Percentiles rank a stretch among this genome's conserved stretches.
Evolutionary conservation across 2,329 filamentous ascomycete species (phyloP).

Genomic region (Mariannaea sp.): DNA sequence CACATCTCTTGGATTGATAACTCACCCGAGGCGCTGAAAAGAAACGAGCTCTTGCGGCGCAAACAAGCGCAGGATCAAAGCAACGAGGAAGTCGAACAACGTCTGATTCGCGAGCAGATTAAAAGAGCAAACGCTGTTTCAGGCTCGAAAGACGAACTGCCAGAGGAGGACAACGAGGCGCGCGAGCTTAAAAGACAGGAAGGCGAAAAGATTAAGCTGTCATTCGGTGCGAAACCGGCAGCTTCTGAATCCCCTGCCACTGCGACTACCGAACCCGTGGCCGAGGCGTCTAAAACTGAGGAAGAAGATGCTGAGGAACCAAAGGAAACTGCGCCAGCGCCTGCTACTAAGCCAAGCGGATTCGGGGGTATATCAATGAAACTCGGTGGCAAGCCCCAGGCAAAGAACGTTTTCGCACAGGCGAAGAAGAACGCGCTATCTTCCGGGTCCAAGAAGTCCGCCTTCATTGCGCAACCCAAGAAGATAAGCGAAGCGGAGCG

Average conservation of each 20-base stretch:
- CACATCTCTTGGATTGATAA: slow-evolving; percentile 92
- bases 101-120: slow-evolving; percentile 82
- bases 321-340: slow-evolving; percentile 23
- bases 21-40: slow-evolving; percentile 79
- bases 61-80: slow-evolving; percentile 88
- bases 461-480: slow-evolving; percentile 66
- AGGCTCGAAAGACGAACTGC: slow-evolving; percentile 47
- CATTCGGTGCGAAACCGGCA: slow-evolving; percentile 59
- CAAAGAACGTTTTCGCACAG: slow-evolving; percentile 76
- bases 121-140: slow-evolving; percentile 67
- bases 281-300: slow-evolving; percentile 12
- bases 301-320: slow-evolving; percentile 7
- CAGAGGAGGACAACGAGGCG: slow-evolving; percentile 48
- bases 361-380: slow-evolving; percentile 64
- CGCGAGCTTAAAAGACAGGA: slow-evolving; percentile 63
- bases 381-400: slow-evolving; percentile 64
- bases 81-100: slow-evolving; percentile 87
- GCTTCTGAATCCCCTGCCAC: slow-evolving; percentile 31
- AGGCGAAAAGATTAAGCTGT: slow-evolving; percentile 77
- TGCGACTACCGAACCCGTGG: slow-evolving; percentile 7
- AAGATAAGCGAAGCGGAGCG: slow-evolving; percentile 88
- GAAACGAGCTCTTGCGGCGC: slow-evolving; percentile 79
- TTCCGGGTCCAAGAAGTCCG: slow-evolving; percentile 63
- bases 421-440: slow-evolving; percentile 71
- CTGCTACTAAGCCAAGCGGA: slow-evolving; percentile 40